phyloP scores from a whole-genome alignment of 1,284 basidiomycete species.

The Ceratobasidium sp. region DNA sequence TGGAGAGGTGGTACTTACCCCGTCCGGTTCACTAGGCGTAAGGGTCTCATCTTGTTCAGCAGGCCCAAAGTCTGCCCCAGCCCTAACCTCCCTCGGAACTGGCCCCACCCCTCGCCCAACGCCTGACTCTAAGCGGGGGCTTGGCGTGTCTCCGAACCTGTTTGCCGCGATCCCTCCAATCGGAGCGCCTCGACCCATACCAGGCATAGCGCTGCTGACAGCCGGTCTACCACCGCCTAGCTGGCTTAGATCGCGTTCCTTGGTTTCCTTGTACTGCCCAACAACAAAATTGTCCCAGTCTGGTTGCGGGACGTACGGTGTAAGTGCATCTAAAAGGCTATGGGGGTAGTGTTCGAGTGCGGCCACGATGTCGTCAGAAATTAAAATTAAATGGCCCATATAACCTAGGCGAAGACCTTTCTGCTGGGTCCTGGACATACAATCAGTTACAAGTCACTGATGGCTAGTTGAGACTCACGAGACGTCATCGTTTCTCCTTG shows the following conservation, averaged over 20 bases:
- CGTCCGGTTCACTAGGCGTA: slow-evolving; percentile 57
- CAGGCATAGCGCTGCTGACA: slow-evolving; percentile 45
- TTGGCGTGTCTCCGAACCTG: slow-evolving; percentile 63
- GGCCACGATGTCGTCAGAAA: slow-evolving; percentile 89
- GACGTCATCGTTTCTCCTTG: slow-evolving; percentile 78
- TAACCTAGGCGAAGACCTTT: slow-evolving; percentile 86
- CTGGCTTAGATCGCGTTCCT: slow-evolving; percentile 78
- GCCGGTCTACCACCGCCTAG: slow-evolving; percentile 74
- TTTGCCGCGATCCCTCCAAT: slow-evolving; percentile 49
- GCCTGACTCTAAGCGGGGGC: slow-evolving; percentile 53
- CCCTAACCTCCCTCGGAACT: slow-evolving; percentile 58
- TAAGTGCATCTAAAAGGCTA: slow-evolving; percentile 74
- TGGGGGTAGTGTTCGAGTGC: slow-evolving; percentile 87
- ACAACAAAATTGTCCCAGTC: slow-evolving; percentile 90
- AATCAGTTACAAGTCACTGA: background rate
- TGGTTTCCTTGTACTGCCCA: slow-evolving; percentile 85
- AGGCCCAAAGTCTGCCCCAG: slow-evolving; percentile 71
- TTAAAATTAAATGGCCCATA: slow-evolving; percentile 97
- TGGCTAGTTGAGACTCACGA: slow-evolving; percentile 60
- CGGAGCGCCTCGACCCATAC: slow-evolving; percentile 44
- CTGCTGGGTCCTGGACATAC: slow-evolving; percentile 63
- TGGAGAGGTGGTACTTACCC: slow-evolving; percentile 57
- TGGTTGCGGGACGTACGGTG: slow-evolving; percentile 74
- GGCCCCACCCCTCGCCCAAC: slow-evolving; percentile 18
- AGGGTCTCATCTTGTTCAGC: slow-evolving; percentile 58